Evolutionary conservation across 192 early-diverging fungal species (phyloP).

Genomic region (Linnemannia schmuckeri): DNA sequence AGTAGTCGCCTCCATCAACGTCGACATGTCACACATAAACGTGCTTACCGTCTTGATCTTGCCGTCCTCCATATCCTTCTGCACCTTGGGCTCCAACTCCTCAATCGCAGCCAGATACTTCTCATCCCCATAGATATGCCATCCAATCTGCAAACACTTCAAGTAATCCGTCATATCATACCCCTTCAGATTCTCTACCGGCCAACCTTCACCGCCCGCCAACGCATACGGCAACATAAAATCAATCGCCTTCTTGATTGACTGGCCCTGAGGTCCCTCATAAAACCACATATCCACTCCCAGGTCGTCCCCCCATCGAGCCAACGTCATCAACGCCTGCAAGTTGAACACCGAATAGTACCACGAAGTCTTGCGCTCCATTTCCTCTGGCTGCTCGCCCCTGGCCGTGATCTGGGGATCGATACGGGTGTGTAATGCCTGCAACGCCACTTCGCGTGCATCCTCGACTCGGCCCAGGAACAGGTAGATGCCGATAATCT

Average conservation of each 20-base stretch:
- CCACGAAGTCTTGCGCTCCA: constrained; percentile 63
- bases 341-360: constrained; percentile 66
- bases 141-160: constrained; percentile 64
- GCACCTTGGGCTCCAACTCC: constrained; percentile 45
- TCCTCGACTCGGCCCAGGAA: constrained; percentile 58
- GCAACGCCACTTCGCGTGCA: constrained; percentile 29
- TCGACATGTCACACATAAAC: constrained; percentile 51
- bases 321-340: constrained; percentile 60
- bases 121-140: constrained; percentile 62
- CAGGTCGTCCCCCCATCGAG: constrained; percentile 55
- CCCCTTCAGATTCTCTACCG: constrained; percentile 57
- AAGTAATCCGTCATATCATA: constrained; percentile 61
- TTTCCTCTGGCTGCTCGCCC: constrained; percentile 62
- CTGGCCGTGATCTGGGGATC: constrained; percentile 48
- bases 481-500: constrained; percentile 61
- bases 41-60: constrained; percentile 54
- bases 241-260: constrained; percentile 65
- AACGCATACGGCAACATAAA: constrained; percentile 66
- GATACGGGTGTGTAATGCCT: constrained; percentile 58
- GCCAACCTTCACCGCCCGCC: constrained; percentile 62
- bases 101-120: constrained; percentile 58
- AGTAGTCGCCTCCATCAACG: constrained; percentile 34
- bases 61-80: constrained; percentile 50
- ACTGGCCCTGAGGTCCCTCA: constrained; percentile 57
- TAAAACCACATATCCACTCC: constrained; percentile 63